Evolutionary conservation across 2,329 filamentous ascomycete genomes (phyloP), one percentile per base, ranked within the genome.

Genomic region (Neopestalotiopsis sp.): DNA sequence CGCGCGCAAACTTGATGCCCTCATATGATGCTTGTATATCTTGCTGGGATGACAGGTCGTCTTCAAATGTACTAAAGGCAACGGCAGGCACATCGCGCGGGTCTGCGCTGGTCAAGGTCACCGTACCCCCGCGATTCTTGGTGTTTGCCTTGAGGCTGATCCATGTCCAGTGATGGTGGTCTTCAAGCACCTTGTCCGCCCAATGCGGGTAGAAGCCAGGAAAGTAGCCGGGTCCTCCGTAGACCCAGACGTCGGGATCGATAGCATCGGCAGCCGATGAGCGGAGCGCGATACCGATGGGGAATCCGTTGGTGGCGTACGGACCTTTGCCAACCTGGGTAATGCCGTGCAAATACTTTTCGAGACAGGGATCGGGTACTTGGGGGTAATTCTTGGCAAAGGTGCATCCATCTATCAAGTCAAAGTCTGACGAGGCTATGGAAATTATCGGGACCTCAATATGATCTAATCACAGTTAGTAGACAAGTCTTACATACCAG

Each of bases 221-320:
- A 17, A 63, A 63, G 30, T 63, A 34, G 28, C 24, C 61, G 30
- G 61, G 61, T 9, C 61, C 61, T 5, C 61, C 61, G 32, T 63
- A 63, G n/a, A 59, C 57, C 57, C 57, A 59, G 12, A 65, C 17
- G 28, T 65, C 62, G 7, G 62, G 62, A 17, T 65, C 62, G n/a
- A 40, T 10, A 5, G 17, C n/a, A 24, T 65, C 62, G 24, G 62
- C 62, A 24, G 62, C 62, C 17, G 62, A 65, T 14, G 62, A 49
- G 20, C 17, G 38, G 34, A 65, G 34, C 10, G 38, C 40, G 4
- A 65, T 40, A 9, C 84, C 84, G 20, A 87, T 79, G 5, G 87
- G 85, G 6, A 89, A 82, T 9, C 88, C 88, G 69, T 86, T 86
- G 0, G 87, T 83, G 0, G 76, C 76, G 70, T 82, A 80, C 1